A percentile compares a stretch with the other conserved stretches of the same genome.
Evolutionary conservation across 2,329 filamentous ascomycete species (phyloP).

Genomic region (Botrytis squamosa): DNA sequence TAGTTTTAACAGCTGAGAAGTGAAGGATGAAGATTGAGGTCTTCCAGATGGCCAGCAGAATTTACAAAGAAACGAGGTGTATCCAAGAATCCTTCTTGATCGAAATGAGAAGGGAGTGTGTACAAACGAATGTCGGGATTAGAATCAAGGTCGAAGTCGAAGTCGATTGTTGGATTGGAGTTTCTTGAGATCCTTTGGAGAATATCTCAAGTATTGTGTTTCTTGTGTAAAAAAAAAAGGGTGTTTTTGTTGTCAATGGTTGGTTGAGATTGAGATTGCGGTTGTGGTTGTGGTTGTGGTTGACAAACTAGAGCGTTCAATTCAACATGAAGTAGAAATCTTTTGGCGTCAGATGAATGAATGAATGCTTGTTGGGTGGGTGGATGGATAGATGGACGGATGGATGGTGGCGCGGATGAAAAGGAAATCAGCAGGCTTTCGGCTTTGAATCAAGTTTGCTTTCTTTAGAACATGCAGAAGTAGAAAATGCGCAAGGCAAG

Average conservation of each 20-base stretch:
- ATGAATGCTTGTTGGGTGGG: neutral
- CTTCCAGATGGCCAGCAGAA: neutral
- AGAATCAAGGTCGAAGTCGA: neutral
- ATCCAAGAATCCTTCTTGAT: slow-evolving; percentile 16
- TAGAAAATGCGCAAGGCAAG: neutral
- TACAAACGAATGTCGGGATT: slow-evolving; percentile 10
- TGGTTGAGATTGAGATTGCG: neutral
- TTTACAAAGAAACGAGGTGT: slow-evolving; percentile 14
- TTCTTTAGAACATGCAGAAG: neutral
- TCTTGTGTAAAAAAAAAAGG: neutral
- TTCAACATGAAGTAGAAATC: neutral
- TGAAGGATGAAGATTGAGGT: neutral
- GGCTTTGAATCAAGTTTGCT: slow-evolving; percentile 2
- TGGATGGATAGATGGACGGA: neutral
- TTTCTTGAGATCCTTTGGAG: neutral
- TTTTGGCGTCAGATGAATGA: neutral
- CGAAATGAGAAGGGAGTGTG: neutral
- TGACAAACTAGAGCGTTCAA: neutral
- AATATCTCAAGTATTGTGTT: neutral
- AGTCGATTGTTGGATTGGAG: neutral
- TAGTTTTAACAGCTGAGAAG: neutral
- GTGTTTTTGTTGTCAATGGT: neutral
- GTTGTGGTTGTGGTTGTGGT: neutral
- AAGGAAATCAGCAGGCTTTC: neutral
- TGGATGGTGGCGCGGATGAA: neutral